Conservation (phyloP, 2,329 filamentous ascomycete genomes). For the Amauroascus verrucosus region DNA sequence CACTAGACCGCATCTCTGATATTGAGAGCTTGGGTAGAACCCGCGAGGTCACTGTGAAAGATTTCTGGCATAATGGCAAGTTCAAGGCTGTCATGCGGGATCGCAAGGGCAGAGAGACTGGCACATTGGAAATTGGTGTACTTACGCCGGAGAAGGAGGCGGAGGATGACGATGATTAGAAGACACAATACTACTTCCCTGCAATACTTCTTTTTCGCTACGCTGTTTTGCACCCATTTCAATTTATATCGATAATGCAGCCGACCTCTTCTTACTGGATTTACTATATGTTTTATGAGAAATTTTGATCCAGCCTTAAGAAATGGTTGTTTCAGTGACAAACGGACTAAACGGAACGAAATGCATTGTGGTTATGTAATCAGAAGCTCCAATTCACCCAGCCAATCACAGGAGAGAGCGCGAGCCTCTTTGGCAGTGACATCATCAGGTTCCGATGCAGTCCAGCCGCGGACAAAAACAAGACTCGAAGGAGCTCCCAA, state of each 20-base stretch:
- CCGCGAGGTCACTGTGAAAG: conserved; percentile 91
- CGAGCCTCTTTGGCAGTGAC: too few relatives aligned
- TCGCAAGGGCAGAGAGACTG: conserved; percentile 38
- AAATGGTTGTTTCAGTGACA: too few relatives aligned
- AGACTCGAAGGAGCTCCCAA: conserved; percentile 12
- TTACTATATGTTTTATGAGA: background rate
- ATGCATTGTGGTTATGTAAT: too few relatives aligned
- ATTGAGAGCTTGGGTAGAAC: conserved; percentile 91
- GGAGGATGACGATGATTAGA: conserved; percentile 17
- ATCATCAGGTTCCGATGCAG: conserved; percentile 1
- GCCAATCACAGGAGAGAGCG: background rate
- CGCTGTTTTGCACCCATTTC: background rate
- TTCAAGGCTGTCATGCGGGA: conserved; percentile 54
- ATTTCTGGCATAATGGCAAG: conserved; percentile 73
- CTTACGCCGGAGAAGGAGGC: conserved; percentile 29
- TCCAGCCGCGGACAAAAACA: conserved; percentile 1
- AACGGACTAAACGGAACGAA: too few relatives aligned
- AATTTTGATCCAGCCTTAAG: too few relatives aligned
- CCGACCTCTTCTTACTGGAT: too few relatives aligned
- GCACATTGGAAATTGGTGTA: conserved; percentile 41
- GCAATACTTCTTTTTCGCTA: background rate
- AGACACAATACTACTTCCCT: background rate
- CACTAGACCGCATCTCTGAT: conserved; percentile 72
- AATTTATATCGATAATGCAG: too few relatives aligned
- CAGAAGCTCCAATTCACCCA: background rate